Evolutionary conservation across 2,329 filamentous ascomycete genomes (phyloP).

Genomic region (Emergomyces africanus): DNA sequence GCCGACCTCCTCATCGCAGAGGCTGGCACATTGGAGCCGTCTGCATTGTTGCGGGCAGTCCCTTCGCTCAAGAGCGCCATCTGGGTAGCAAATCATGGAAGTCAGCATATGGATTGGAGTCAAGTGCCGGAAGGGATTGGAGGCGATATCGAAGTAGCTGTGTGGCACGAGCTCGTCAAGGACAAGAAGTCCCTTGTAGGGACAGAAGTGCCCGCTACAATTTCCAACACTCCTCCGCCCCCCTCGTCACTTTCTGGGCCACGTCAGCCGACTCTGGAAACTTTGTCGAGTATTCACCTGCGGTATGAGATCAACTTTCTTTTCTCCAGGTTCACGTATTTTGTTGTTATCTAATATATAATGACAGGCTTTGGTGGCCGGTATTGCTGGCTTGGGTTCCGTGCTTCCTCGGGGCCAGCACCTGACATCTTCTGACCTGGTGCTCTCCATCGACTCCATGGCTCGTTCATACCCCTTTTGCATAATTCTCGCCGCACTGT

Average conservation of each 20-base stretch:
- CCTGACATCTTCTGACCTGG: slow-evolving; percentile 60
- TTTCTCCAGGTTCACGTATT: not conserved
- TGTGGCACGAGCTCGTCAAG: slow-evolving; percentile 81
- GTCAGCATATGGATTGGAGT: slow-evolving; percentile 89
- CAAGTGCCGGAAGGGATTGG: slow-evolving; percentile 68
- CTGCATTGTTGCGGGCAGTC: slow-evolving; percentile 55
- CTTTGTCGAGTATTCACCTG: slow-evolving; percentile 68
- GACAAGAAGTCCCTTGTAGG: slow-evolving; percentile 49
- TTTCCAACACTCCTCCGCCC: slow-evolving; percentile 38
- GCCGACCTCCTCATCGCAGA: slow-evolving; percentile 74
- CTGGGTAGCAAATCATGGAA: slow-evolving; percentile 88
- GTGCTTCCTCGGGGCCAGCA: slow-evolving; percentile 64
- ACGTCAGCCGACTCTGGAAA: slow-evolving; percentile 41
- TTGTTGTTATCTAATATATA: slow-evolving; percentile 7
- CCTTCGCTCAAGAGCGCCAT: slow-evolving; percentile 63
- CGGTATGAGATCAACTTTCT: slow-evolving; percentile 26
- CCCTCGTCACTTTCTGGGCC: slow-evolving; percentile 32
- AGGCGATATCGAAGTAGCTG: slow-evolving; percentile 64
- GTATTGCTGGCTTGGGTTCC: slow-evolving; percentile 62
- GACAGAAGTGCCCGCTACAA: slow-evolving; percentile 51
- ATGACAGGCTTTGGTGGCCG: slow-evolving; percentile 67
- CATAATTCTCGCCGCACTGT: slow-evolving; percentile 70
- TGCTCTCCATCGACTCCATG: slow-evolving; percentile 73
- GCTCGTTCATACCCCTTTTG: slow-evolving; percentile 67
- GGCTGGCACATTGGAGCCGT: slow-evolving; percentile 75